Evolutionary conservation across 129 eudicot genomes (phyloP).

Genomic region (Chrysanthemum lavandulifolium): DNA sequence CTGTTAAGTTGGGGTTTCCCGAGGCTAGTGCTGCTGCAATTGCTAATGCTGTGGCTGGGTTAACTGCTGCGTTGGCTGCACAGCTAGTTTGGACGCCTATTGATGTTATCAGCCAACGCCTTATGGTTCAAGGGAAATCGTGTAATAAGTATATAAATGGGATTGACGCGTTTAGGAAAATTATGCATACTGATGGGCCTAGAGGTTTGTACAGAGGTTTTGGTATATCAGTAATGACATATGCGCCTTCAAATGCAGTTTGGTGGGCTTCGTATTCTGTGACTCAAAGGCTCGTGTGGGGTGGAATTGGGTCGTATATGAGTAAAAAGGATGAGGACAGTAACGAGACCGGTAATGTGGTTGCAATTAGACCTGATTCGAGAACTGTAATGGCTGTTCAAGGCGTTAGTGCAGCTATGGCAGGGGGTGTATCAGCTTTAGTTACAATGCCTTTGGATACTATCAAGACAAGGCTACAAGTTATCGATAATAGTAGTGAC

Average conservation of each 20-base stretch:
- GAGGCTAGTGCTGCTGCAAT: slow-evolving; percentile 66
- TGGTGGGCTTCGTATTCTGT: slow-evolving; percentile 98
- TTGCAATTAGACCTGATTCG: slow-evolving; percentile 41
- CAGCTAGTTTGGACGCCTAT: slow-evolving; percentile 91
- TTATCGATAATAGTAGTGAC: slow-evolving; percentile 56
- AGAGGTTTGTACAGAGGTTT: slow-evolving; percentile 92
- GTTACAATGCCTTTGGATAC: slow-evolving; percentile 85
- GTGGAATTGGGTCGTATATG: slow-evolving; percentile 54
- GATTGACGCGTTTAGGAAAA: slow-evolving; percentile 41
- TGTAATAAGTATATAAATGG: slow-evolving; percentile 55
- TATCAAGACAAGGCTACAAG: slow-evolving; percentile 77
- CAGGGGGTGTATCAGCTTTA: slow-evolving; percentile 74
- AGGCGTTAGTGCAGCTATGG: slow-evolving; percentile 83
- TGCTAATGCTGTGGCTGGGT: slow-evolving; percentile 84
- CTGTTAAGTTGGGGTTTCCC: slow-evolving; percentile 55
- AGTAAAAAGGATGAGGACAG: slow-evolving; percentile 38
- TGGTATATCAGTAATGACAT: slow-evolving; percentile 86
- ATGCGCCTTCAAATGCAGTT: slow-evolving; percentile 86
- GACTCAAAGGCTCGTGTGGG: slow-evolving; percentile 81
- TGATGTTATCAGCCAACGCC: slow-evolving; percentile 86
- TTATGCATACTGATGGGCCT: slow-evolving; percentile 60
- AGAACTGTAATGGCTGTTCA: slow-evolving; percentile 76
- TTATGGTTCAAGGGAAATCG: slow-evolving; percentile 70
- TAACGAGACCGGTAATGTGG: slow-evolving; percentile 29
- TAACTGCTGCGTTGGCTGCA: slow-evolving; percentile 82